A percentile compares a stretch with the other conserved stretches of the same genome.
Conservation (phyloP, 108 stramenopile genomes). For the Cyclotella choctawhatcheeana region DNA sequence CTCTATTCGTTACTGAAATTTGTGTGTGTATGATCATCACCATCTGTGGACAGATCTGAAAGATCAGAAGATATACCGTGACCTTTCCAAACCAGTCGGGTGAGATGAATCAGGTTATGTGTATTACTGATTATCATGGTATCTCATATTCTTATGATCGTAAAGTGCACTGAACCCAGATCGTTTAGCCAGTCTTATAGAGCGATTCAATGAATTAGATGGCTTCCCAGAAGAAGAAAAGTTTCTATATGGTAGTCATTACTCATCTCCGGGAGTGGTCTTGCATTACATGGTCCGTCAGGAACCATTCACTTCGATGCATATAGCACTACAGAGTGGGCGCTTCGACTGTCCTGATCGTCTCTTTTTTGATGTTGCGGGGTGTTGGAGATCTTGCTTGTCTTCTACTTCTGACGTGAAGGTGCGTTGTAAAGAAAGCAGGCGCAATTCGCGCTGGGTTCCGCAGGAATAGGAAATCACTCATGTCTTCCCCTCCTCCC, state of each 20-base stretch:
- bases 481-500: no score
- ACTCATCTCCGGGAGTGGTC: constrained; percentile 94
- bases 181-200: constrained; percentile 69
- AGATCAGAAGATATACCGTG: constrained; percentile 68
- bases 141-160: no score
- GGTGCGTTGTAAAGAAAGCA: no score
- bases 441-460: no score
- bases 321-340: constrained; percentile 91
- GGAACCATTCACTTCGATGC: constrained; percentile 93
- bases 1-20: no score
- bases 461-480: no score
- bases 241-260: constrained; percentile 95
- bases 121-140: no score
- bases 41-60: background rate
- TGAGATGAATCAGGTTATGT: no score
- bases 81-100: constrained; percentile 95
- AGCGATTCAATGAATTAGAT: constrained; percentile 76
- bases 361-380: constrained; percentile 82
- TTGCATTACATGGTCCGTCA: constrained; percentile 83
- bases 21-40: background rate
- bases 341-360: constrained; percentile 97
- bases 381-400: constrained; percentile 76
- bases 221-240: constrained; percentile 80
- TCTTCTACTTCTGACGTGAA: constrained; percentile 89
- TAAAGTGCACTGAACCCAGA: constrained; percentile 85